Evolutionary conservation across 257 asterid genomes (phyloP).

Genomic region (Scutellaria minor): DNA sequence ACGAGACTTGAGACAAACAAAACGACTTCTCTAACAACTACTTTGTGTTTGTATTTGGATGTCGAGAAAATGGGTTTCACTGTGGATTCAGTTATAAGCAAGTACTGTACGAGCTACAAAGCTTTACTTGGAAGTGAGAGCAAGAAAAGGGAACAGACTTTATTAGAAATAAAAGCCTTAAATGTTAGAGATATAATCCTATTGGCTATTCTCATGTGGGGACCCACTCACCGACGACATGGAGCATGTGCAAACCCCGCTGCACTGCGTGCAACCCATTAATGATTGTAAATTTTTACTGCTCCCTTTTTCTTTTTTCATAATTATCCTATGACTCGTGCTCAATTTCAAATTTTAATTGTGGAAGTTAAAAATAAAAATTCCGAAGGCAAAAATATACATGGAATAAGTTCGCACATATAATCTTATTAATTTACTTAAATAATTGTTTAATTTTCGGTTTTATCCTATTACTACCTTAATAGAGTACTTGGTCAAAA

Average conservation of each 20-base stretch:
- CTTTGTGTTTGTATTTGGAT: too few relatives aligned
- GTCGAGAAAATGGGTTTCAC: too few relatives aligned
- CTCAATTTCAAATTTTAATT: background rate
- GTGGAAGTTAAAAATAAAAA: too few relatives aligned
- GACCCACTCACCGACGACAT: conserved; percentile 39
- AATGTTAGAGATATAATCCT: conserved; percentile 4
- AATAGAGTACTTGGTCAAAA: too few relatives aligned
- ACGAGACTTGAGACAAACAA: too few relatives aligned
- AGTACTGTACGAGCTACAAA: background rate
- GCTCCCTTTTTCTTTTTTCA: background rate
- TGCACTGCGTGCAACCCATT: conserved; percentile 43
- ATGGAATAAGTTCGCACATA: too few relatives aligned
- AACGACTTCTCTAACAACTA: too few relatives aligned
- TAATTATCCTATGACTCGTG: background rate
- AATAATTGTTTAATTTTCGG: too few relatives aligned
- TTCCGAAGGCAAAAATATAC: background rate
- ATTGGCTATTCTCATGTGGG: conserved; percentile 2
- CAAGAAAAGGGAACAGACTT: background rate
- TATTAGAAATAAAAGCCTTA: background rate
- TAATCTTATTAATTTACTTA: too few relatives aligned
- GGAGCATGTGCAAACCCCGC: conserved; percentile 44
- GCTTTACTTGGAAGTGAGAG: conserved; percentile 20
- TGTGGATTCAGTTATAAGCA: background rate
- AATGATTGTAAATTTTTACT: conserved; percentile 33
- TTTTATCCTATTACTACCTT: too few relatives aligned